phyloP scores from a whole-genome alignment of 2,329 filamentous ascomycete genomes.

The Ceratocystis cubensis region DNA sequence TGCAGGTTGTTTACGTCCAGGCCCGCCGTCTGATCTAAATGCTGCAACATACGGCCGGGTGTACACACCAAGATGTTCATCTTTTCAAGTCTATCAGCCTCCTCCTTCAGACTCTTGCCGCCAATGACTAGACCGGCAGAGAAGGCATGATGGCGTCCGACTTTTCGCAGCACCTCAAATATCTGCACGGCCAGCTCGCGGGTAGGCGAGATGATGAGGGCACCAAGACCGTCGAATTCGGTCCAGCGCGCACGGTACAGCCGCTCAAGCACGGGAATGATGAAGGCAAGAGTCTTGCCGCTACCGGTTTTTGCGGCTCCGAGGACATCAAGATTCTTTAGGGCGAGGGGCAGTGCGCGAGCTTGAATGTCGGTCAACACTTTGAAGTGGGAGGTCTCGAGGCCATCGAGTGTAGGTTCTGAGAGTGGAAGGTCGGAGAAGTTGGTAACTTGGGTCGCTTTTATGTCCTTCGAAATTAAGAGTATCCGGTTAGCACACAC shows the following conservation, averaged over 20 bases:
- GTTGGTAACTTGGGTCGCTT: constrained; percentile 45
- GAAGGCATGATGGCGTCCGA: constrained; percentile 79
- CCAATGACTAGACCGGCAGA: constrained; percentile 90
- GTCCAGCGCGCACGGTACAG: constrained; percentile 83
- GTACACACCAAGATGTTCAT: constrained; percentile 99
- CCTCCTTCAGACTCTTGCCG: constrained; percentile 76
- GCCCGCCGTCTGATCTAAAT: constrained; percentile 83
- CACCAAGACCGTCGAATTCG: constrained; percentile 79
- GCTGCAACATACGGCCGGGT: constrained; percentile 86
- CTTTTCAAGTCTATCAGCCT: constrained; percentile 67
- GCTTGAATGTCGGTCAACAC: constrained; percentile 84
- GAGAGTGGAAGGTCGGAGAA: constrained; percentile 84
- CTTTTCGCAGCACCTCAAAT: constrained; percentile 82
- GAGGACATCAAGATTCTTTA: constrained; percentile 78
- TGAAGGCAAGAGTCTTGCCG: constrained; percentile 87
- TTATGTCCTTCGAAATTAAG: constrained; percentile 41
- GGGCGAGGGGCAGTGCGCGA: constrained; percentile 72
- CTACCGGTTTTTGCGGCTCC: constrained; percentile 92
- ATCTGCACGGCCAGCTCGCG: constrained; percentile 94
- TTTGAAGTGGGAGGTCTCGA: constrained; percentile 80
- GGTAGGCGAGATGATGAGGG: constrained; percentile 85
- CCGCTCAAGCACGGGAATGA: constrained; percentile 85
- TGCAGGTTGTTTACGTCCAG: constrained; percentile 85
- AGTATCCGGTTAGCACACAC: background rate
- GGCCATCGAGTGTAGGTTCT: constrained; percentile 61